Base-by-base conservation (phyloP, 768 basidiomycete species). In the Agaricus subrufescens region DNA sequence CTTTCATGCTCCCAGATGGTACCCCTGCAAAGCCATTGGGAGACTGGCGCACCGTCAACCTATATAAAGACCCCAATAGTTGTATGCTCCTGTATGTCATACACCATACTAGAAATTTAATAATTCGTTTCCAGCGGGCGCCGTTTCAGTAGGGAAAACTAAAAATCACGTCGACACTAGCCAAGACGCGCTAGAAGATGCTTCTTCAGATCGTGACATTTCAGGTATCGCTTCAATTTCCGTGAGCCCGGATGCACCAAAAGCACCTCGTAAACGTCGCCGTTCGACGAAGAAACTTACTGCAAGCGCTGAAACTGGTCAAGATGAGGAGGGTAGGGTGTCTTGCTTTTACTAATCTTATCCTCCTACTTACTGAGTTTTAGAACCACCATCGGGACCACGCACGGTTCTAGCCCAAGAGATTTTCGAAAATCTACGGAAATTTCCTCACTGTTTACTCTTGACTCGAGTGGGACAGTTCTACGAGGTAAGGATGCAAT, bases 391-490 rank as follows among this genome's bases (percentile, higher is more conserved):
- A 31, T 26, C 56, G 29, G 66, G 66, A 51, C 70, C 74, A 37
- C 69, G 67, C n/a, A 73, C 68, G 15, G 70, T 77, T 46, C 78
- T 96, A 23, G 87, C 91, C 2, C 76, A 67, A 44, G 86, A 85
- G 60, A 86, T 98, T 31, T 75, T 82, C 59, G 69, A 79, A 26
- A 93, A 97, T 64, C 75, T 89, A 19, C 72, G 75, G 40, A 81
- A 73, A 46, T 97, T 93, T 65, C 89, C 95, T 23, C 89, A 94
- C 62, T 95, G 94, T 65, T 78, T 97, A 29, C 75, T 98, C 26
- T 78, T 98, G 15, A 98, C 94, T 7, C 83, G 92, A 52, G 94
- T 98, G 10, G 95, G 95, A 12, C 87, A 93, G 63, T 98, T 98
- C 69, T 98, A 96, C 66, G 95, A 98, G 81, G 95, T 92, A 67